A percentile compares a stretch with the other conserved stretches of the same genome.
Evolutionary conservation across 805 yeast genomes (phyloP).

Genomic region (Candida parachauliodes): DNA sequence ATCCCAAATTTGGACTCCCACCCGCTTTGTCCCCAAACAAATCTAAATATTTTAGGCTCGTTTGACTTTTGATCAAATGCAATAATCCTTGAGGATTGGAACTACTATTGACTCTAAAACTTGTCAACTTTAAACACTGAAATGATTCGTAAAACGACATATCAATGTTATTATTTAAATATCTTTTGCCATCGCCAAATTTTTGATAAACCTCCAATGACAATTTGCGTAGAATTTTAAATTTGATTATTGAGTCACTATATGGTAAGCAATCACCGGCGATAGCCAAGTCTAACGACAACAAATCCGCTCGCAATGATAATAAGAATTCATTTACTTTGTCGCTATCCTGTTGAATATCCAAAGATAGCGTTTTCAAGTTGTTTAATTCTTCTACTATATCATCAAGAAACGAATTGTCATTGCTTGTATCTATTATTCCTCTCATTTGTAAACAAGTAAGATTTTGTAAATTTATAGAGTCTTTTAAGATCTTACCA

Average conservation of each 20-base stretch:
- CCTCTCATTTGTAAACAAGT: constrained; percentile 27
- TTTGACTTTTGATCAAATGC: constrained; percentile 21
- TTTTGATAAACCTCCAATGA: constrained; percentile 42
- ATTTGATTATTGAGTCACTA: constrained; percentile 16
- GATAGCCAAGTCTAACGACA: constrained; percentile 39
- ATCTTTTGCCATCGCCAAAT: constrained; percentile 1
- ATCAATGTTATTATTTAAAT: neutral
- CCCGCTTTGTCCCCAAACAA: constrained; percentile 50
- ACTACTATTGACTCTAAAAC: constrained; percentile 40
- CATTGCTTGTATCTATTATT: constrained; percentile 27
- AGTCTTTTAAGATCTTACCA: constrained; percentile 14
- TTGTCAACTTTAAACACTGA: constrained; percentile 20
- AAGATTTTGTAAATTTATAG: constrained; percentile 20
- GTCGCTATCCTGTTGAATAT: constrained; percentile 42
- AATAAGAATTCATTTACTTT: constrained; percentile 34
- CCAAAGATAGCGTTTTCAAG: constrained; percentile 30
- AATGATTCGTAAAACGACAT: constrained; percentile 12
- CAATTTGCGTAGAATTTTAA: constrained; percentile 24
- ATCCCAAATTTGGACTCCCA: constrained; percentile 52
- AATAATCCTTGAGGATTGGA: constrained; percentile 16
- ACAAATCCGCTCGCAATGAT: constrained; percentile 17
- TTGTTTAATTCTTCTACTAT: constrained; percentile 22
- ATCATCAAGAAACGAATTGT: constrained; percentile 17
- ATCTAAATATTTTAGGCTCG: constrained; percentile 32
- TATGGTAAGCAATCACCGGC: constrained; percentile 25